Evolutionary conservation across 441 rosid species (phyloP), one percentile per base, ranked within the genome.

Genomic region (Adansonia madagascariensis): DNA sequence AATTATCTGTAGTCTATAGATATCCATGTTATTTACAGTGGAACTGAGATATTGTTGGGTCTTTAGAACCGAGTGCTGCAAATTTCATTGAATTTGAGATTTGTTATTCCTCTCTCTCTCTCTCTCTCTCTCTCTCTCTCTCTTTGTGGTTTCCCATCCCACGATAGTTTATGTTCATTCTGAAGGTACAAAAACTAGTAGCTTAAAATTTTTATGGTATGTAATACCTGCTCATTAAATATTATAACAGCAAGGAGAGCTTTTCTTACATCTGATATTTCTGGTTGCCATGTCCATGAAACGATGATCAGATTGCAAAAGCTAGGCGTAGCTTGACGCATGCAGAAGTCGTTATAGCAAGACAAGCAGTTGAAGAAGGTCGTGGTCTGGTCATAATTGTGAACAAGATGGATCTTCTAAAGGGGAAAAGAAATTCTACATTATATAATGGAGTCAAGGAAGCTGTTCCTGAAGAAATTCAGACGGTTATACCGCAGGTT

Each of bases 321-420:
- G 86, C 91, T 67, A 79, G 82, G 71, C 87, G 94, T 14, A 95
- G 95, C 83, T 88, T 94, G 99, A 92, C 92, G 61, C 97, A 95
- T 83, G 88, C 98, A 31, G 99, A 95, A 85, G 98, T 94, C 67
- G 97, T 91, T 69, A 92, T 95, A 80, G 98, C 95, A 22, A 90
- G 99, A 81, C 85, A 88, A 61, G 92, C 97, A 50, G 94, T 95
- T 65, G 98, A 95, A 86, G 99, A 95, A 90, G 98, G 99, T 44
- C 97, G 98, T 71, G 97, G 97, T 61, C 80, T 94, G 81, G 94
- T 95, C 56, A 87, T 94, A 56, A 83, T 94, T 66, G 95, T 95
- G 76, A 94, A 95, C 87, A 94, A 95, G 87, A 94, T 95, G 98
- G 99, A 94, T 83, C 86, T 95, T 87, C 86, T 95, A 35, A 85